Base-by-base conservation (phyloP, 352 stramenopile species). In the Phytophthora pluvialis region DNA sequence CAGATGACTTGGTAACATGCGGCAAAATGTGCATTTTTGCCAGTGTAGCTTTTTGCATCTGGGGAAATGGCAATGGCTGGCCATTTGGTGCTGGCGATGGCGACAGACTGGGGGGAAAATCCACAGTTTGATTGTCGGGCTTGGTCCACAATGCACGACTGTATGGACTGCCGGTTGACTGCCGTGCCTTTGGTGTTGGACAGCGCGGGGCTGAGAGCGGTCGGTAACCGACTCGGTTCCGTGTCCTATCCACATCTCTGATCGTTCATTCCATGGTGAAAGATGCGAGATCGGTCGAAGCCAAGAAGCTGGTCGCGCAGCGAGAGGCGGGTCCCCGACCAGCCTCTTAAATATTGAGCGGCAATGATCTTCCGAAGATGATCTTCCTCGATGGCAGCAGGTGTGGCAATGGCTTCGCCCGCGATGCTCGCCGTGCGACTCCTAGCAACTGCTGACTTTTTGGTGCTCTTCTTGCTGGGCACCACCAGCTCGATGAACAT, bases 181-280 rank as follows among this genome's bases (percentile, higher is more conserved):
- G 39, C 39, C 39, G 39, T 39, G 39, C 42, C 25, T 48, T 38
- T 45, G 26, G 35, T 26, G 36, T 49, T 49, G 51, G 38, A 50
- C 35, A 46, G 49, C 35, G 15, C 18, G 21, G 25, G 21, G 36
- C 16, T 42, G 28, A 43, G 47, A 31, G 33, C 33, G 33, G 33
- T 39, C 33, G 15, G 12, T 26, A 16, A 4, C 15, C 18, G 9
- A 26, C 15, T 39, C 51, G 18, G 38, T 12, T 16, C 39, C 28
- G 40, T 12, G 54, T 45, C 43, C 60, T 62, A 67, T 67, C 60
- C 60, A 58, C 50, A 58, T 58, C 50, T 55, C 35, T 60, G 52
- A 18, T 38, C 36, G 32, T 57, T 45, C 39, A 45, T 45, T 65
- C 46, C 56, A 67, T 49, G 60, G 36, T 25, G 35, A 57, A 63